Evolutionary conservation across 345 rosid species (phyloP).

Genomic region (Ceriops decandra): DNA sequence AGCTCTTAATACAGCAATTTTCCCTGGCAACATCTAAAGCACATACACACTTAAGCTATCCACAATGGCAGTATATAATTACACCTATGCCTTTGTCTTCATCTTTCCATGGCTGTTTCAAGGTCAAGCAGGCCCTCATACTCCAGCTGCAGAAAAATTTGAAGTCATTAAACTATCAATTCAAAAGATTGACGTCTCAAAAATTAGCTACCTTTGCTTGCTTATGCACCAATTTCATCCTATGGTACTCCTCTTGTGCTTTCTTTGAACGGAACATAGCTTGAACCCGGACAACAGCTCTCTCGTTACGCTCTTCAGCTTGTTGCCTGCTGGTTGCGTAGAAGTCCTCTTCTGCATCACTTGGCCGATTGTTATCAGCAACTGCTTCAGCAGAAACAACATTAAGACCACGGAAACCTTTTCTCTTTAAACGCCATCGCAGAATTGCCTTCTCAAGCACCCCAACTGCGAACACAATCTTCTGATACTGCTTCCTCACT

Average conservation of each 20-base stretch:
- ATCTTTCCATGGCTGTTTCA: slow-evolving; percentile 30
- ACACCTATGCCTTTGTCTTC: slow-evolving; percentile 1
- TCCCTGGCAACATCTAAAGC: background rate
- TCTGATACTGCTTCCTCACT: slow-evolving; percentile 67
- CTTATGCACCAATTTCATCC: slow-evolving; percentile 67
- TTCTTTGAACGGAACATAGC: slow-evolving; percentile 95
- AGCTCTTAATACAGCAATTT: background rate
- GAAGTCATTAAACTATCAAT: background rate
- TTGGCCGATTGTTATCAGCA: slow-evolving; percentile 29
- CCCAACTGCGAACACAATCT: slow-evolving; percentile 91
- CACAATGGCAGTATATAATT: background rate
- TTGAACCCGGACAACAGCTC: slow-evolving; percentile 78
- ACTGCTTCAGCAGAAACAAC: slow-evolving; percentile 37
- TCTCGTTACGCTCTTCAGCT: slow-evolving; percentile 88
- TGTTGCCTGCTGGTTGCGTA: slow-evolving; percentile 69
- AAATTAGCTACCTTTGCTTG: slow-evolving; percentile 57
- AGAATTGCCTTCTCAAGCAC: slow-evolving; percentile 83
- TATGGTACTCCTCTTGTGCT: slow-evolving; percentile 82
- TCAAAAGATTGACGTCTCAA: background rate
- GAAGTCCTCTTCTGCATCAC: slow-evolving; percentile 67
- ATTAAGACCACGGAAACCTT: slow-evolving; percentile 76
- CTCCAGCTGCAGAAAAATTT: slow-evolving; percentile 57
- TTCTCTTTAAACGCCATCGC: slow-evolving; percentile 87
- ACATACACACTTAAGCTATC: background rate
- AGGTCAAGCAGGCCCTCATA: slow-evolving; percentile 34